Conservation (phyloP, 2,329 filamentous ascomycete species). For the Elsinoe necatrix region DNA sequence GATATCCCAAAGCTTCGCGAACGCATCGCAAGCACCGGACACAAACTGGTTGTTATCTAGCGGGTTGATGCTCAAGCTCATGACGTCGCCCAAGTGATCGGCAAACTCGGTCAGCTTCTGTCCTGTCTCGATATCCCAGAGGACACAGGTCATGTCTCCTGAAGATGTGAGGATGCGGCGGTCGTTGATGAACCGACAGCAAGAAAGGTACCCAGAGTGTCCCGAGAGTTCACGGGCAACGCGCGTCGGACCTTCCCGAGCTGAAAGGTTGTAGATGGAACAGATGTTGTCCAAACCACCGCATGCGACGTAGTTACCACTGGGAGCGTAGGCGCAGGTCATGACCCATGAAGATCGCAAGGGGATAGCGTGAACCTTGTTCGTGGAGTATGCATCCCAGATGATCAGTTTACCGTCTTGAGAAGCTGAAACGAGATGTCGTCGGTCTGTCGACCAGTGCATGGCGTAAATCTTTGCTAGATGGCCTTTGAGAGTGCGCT, state of each 20-base stretch:
- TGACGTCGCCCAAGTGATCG: conserved; percentile 95
- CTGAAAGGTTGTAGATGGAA: conserved; percentile 98
- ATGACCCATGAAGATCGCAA: conserved; percentile 98
- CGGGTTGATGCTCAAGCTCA: conserved; percentile 99
- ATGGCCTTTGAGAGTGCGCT: conserved; percentile 94
- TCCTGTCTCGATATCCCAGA: conserved; percentile 98
- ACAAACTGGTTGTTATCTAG: conserved; percentile 99
- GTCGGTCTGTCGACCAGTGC: conserved; percentile 98
- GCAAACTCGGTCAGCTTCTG: conserved; percentile 97
- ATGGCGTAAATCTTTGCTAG: conserved; percentile 99
- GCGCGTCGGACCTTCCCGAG: conserved; percentile 91
- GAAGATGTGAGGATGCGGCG: conserved; percentile 95
- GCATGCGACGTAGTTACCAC: conserved; percentile 96
- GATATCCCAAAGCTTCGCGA: conserved; percentile 98
- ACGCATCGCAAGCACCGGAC: conserved; percentile 97
- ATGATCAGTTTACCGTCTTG: conserved; percentile 99
- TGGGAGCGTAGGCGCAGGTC: conserved; percentile 98
- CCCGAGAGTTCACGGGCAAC: conserved; percentile 93
- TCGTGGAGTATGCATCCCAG: conserved; percentile 99
- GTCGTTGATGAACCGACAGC: conserved; percentile 98
- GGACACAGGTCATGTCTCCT: conserved; percentile 99
- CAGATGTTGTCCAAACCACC: conserved; percentile 99
- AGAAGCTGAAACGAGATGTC: conserved; percentile 93
- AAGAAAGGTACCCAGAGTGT: conserved; percentile 93
- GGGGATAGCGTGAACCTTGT: conserved; percentile 98